phyloP scores from a whole-genome alignment of 805 yeast genomes.

The Jamesozyma lodderae region DNA sequence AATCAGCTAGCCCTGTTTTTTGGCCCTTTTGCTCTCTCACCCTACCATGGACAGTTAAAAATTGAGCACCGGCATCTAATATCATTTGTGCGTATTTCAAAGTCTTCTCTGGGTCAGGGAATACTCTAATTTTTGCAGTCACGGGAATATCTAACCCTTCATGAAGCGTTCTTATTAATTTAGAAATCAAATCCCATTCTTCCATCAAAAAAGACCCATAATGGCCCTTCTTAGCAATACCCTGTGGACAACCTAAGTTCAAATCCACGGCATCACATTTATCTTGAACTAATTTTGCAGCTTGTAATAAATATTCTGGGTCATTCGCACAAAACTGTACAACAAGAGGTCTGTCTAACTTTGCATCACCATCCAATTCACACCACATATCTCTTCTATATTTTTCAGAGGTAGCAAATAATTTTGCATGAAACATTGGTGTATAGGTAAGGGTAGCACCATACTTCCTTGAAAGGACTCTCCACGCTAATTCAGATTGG shows the following conservation, averaged over 20 bases:
- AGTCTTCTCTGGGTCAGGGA: conserved; percentile 73
- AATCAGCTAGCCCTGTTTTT: conserved; percentile 88
- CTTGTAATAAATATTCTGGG: conserved; percentile 69
- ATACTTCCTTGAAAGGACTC: conserved; percentile 71
- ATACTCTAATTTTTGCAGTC: conserved; percentile 90
- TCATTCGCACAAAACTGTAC: conserved; percentile 97
- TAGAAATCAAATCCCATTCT: conserved; percentile 79
- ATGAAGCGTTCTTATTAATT: conserved; percentile 65
- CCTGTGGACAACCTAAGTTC: conserved; percentile 97
- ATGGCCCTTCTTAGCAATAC: conserved; percentile 88
- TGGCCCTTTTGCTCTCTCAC: conserved; percentile 98
- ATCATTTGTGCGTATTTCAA: conserved; percentile 84
- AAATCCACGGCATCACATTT: conserved; percentile 93
- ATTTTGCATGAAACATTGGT: conserved; percentile 92
- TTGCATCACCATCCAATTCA: conserved; percentile 60
- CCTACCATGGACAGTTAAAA: conserved; percentile 89
- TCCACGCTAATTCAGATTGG: conserved; percentile 93
- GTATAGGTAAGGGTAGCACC: conserved; percentile 94
- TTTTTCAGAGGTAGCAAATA: conserved; percentile 76
- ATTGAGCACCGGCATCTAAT: conserved; percentile 88
- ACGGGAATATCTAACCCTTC: conserved; percentile 74
- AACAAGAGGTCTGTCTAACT: conserved; percentile 71
- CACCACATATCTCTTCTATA: conserved; percentile 72
- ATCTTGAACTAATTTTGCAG: conserved; percentile 73
- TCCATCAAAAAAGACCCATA: conserved; percentile 97